Evolutionary conservation across 192 early-diverging fungal species (phyloP).

Genomic region (Coemansia sp.): DNA sequence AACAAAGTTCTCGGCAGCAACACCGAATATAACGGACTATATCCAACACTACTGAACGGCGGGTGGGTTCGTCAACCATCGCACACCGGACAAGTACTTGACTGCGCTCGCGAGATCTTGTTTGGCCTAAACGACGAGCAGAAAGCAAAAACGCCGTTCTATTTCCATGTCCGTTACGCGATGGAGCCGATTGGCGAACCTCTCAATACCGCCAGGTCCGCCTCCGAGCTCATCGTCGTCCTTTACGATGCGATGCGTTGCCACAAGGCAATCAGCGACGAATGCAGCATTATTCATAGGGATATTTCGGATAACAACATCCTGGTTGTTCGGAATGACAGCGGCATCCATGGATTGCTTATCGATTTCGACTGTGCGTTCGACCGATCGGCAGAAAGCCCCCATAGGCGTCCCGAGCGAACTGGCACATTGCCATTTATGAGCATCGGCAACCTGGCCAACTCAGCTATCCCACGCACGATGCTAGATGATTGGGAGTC

Average conservation of each 20-base stretch:
- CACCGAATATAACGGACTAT: neutral
- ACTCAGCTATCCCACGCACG: neutral
- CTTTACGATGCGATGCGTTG: constrained; percentile 3
- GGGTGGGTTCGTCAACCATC: constrained; percentile 7
- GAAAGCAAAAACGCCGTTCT: constrained; percentile 1
- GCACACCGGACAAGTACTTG: neutral
- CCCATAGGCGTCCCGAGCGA: neutral
- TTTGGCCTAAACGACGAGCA: no score
- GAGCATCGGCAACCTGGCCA: constrained; percentile 6
- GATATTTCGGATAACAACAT: no score
- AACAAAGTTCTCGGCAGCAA: neutral
- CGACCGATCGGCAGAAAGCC: neutral
- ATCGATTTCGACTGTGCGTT: constrained; percentile 15
- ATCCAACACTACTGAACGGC: neutral
- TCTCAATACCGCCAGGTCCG: neutral
- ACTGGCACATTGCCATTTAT: constrained; percentile 8
- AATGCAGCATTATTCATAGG: neutral
- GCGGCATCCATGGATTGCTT: constrained; percentile 5
- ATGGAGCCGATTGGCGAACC: constrained; percentile 7
- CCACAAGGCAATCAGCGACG: neutral
- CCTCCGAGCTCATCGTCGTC: constrained; percentile 1
- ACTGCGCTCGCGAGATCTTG: constrained; percentile 7
- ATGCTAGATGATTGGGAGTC: constrained; percentile 2
- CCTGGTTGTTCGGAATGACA: neutral
- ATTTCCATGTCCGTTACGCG: constrained; percentile 9